A percentile compares a stretch with the other conserved stretches of the same genome.
phyloP scores from a whole-genome alignment of 495 filamentous ascomycete genomes.

The Trichoderma erinaceum region DNA sequence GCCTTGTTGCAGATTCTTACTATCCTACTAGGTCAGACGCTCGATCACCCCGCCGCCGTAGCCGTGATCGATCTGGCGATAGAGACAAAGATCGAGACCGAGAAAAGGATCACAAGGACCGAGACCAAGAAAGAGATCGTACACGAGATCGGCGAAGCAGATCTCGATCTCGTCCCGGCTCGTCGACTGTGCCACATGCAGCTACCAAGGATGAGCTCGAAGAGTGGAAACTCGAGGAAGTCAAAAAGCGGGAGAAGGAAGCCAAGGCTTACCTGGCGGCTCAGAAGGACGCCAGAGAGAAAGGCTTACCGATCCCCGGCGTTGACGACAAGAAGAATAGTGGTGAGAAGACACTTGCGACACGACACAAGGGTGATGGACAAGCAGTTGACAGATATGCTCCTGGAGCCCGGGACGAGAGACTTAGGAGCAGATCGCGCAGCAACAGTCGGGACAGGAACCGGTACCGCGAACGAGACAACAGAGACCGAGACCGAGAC shows the following conservation, averaged over 20 bases:
- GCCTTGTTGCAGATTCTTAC: conserved; percentile 5
- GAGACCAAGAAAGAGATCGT: conserved; percentile 22
- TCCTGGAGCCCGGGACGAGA: conserved; percentile 27
- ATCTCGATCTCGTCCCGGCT: conserved; percentile 30
- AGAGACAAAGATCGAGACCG: conserved; percentile 10
- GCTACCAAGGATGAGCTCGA: conserved; percentile 31
- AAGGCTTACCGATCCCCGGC: conserved; percentile 43
- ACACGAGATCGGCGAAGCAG: conserved; percentile 30
- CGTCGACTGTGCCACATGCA: conserved; percentile 23
- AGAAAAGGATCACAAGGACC: conserved; percentile 20
- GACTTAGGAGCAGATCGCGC: conserved; percentile 18
- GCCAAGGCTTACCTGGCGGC: conserved; percentile 52
- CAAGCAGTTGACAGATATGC: conserved; percentile 24
- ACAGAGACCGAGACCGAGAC: conserved; percentile 19
- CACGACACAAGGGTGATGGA: conserved; percentile 14
- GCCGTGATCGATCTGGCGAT: conserved; percentile 17
- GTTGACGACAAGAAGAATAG: conserved; percentile 37
- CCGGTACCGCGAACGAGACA: conserved; percentile 20
- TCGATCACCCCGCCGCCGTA: conserved; percentile 25
- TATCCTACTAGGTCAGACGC: conserved; percentile 22
- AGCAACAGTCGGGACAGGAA: conserved; percentile 24
- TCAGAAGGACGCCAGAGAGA: conserved; percentile 45
- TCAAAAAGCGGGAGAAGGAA: conserved; percentile 51
- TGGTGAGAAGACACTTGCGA: conserved; percentile 34
- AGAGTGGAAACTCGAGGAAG: conserved; percentile 48